phyloP scores from a whole-genome alignment of 2,329 filamentous ascomycete genomes.

The Cordyceps militaris region DNA sequence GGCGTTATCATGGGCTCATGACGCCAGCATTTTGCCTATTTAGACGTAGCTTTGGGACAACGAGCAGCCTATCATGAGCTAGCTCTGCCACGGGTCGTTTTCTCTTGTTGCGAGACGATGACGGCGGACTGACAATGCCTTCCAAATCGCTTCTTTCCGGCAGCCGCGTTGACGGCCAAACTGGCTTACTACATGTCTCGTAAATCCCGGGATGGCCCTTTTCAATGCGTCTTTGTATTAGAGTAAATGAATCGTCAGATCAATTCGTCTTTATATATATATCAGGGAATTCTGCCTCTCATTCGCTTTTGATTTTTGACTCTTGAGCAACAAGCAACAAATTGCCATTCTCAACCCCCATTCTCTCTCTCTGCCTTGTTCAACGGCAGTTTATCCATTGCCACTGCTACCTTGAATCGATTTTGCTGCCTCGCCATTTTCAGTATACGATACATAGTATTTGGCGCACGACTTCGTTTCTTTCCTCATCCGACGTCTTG shows the following conservation, averaged over 20 bases:
- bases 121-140: background rate
- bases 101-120: background rate
- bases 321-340: background rate
- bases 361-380: background rate
- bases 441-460: background rate
- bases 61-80: background rate
- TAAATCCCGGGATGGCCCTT: background rate
- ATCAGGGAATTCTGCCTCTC: background rate
- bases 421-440: background rate
- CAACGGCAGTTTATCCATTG: background rate
- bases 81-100: background rate
- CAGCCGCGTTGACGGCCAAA: background rate
- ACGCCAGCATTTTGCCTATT: background rate
- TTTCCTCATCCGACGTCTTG: background rate
- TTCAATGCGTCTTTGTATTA: background rate
- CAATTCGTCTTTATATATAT: background rate
- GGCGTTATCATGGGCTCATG: slow-evolving; percentile 7
- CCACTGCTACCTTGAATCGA: background rate
- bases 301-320: background rate
- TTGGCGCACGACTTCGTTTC: background rate
- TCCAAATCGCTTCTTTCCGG: background rate
- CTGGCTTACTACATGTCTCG: slow-evolving; percentile 8
- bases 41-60: background rate
- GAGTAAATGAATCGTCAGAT: background rate
- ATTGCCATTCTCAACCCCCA: background rate